phyloP scores from a whole-genome alignment of 495 filamentous ascomycete species.

The Penicillium soppii region DNA sequence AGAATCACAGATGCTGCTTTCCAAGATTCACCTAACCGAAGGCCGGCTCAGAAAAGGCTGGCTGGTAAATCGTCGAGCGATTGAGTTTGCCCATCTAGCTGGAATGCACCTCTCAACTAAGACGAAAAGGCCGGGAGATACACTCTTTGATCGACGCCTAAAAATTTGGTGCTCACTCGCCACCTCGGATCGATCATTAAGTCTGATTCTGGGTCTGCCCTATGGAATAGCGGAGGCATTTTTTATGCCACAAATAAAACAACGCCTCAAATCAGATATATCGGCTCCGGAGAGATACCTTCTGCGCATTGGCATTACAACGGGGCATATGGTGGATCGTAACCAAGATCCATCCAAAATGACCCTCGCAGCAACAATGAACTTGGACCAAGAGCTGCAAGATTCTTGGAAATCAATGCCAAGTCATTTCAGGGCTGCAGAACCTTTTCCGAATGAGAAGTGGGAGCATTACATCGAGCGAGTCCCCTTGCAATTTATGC shows the following conservation, averaged over 20 bases:
- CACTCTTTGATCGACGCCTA: slow-evolving; percentile 26
- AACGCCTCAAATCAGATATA: slow-evolving; percentile 16
- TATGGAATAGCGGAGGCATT: slow-evolving; percentile 41
- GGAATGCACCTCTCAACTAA: slow-evolving; percentile 39
- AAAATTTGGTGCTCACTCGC: slow-evolving; percentile 48
- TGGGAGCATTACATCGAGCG: slow-evolving; percentile 29
- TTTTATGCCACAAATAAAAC: slow-evolving; percentile 25
- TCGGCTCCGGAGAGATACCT: slow-evolving; percentile 26
- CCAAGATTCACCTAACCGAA: slow-evolving; percentile 46
- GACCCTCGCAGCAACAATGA: slow-evolving; percentile 40
- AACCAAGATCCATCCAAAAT: slow-evolving; percentile 40
- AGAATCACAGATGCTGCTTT: slow-evolving; percentile 46
- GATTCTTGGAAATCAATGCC: slow-evolving; percentile 38
- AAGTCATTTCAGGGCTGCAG: slow-evolving; percentile 26
- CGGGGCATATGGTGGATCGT: slow-evolving; percentile 52
- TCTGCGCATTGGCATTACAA: slow-evolving; percentile 34
- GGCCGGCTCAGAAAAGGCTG: slow-evolving; percentile 54
- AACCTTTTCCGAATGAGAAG: slow-evolving; percentile 9
- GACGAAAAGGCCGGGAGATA: slow-evolving; percentile 17
- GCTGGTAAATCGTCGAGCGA: slow-evolving; percentile 44
- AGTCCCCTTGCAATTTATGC: slow-evolving; percentile 45
- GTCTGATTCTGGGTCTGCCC: slow-evolving; percentile 51
- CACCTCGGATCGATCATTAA: slow-evolving; percentile 42
- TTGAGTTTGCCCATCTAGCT: slow-evolving; percentile 49
- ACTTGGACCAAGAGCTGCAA: slow-evolving; percentile 49